Base-by-base conservation (phyloP, 371 early-diverging fungal genomes). In the Rhizopus sp. region DNA sequence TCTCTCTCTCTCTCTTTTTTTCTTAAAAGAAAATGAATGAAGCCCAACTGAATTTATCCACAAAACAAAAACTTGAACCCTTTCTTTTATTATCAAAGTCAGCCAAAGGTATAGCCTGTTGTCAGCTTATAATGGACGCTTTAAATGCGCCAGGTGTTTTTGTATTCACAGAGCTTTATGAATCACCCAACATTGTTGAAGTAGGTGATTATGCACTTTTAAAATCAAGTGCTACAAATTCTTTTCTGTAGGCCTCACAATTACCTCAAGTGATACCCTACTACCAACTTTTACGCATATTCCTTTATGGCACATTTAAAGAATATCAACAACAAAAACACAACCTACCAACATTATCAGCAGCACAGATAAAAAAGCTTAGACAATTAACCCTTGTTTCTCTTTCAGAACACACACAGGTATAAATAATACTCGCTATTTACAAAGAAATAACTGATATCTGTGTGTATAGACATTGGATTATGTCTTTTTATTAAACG, bases 131-230 rank as follows among this genome's bases (percentile, higher is more conserved):
- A 60, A 72, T 77, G 57, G 92, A 94, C 66, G 91, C 70, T 0
- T 66, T 91, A 37, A 72, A 81, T 38, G 88, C 92, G 41, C 88
- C 90, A 30, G 89, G 89, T 40, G 84, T 93, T 15, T 87, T 84
- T 70, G 90, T 89, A 15, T 94, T 92, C 76, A 82, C 86, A 6
- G 94, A 94, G 59, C 68, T 94, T 2, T 76, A 91, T 17, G 83
- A 88, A 53, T 64, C 79, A 59, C 88, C 91, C 39, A 89, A 86
- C 57, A 77, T 94, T 23, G 70, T 75, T 32, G 86, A 88, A 69
- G 92, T 92, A 68, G 44, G 63, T 46, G 13, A 15, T 52, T 33
- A 13, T 1, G 39, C 15, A 32, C 15, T 23, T 23, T 23, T 23
- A 33, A 15, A 17, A 40, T 44, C 35, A 5, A 42, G 16, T 8